Conservation (phyloP, 139 green algal genomes). For the Nannochloris sp. region DNA sequence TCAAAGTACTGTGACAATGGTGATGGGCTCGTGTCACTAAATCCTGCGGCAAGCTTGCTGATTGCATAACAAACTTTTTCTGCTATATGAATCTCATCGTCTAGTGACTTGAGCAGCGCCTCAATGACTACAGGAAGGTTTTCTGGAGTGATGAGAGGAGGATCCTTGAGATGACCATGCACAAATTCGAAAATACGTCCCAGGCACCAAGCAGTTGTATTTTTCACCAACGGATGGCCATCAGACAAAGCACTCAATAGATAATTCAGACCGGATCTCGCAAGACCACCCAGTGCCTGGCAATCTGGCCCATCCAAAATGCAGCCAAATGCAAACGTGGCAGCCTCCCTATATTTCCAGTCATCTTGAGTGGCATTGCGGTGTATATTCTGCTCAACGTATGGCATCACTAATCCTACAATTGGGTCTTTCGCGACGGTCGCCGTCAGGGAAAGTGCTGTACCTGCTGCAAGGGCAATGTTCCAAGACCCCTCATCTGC, state of each 20-base stretch:
- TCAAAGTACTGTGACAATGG: constrained; percentile 81
- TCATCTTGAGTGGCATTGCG: constrained; percentile 54
- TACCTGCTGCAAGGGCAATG: constrained; percentile 79
- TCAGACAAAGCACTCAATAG: constrained; percentile 70
- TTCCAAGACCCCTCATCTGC: constrained; percentile 88
- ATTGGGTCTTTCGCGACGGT: constrained; percentile 62
- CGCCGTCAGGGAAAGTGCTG: constrained; percentile 78
- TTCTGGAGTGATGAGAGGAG: constrained; percentile 36
- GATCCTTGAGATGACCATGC: constrained; percentile 41
- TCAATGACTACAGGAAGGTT: constrained; percentile 58
- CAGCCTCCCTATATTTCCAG: constrained; percentile 88
- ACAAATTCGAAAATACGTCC: constrained; percentile 90
- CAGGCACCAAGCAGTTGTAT: constrained; percentile 95
- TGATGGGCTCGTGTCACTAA: constrained; percentile 37
- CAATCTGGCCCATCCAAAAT: constrained; percentile 85
- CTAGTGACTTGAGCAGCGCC: constrained; percentile 48
- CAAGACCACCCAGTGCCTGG: constrained; percentile 51
- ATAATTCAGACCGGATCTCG: constrained; percentile 61
- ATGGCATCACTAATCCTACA: constrained; percentile 77
- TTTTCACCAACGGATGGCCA: constrained; percentile 64
- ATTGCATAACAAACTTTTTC: constrained; percentile 84
- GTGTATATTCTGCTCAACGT: constrained; percentile 75
- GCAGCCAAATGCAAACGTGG: constrained; percentile 91
- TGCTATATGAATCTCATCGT: constrained; percentile 76
- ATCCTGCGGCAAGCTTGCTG: constrained; percentile 66